Base-by-base conservation (phyloP, 2,329 filamentous ascomycete species). In the Monosporascus sp. region DNA sequence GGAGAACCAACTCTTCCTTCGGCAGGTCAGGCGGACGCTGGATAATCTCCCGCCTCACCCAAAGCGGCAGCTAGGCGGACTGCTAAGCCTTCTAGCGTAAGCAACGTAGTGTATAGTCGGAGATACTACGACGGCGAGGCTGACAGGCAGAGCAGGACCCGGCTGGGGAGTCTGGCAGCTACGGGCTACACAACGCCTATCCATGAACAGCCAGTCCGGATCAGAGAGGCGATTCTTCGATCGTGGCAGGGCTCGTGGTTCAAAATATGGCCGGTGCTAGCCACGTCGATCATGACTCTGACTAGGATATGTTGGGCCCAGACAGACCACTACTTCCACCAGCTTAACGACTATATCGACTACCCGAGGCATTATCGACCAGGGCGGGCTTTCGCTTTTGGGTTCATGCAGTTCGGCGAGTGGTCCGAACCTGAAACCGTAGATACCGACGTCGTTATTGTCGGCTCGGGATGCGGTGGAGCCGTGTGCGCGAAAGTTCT, bases 391-490 rank as follows among this genome's bases (percentile, higher is more conserved):
- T 82, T 79, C 55, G 72, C 80, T 37, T 89, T 81, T 64, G 67
- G 76, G 1, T 90, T 90, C 61, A 64, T 87, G 46, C 84, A 88
- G 63, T 75, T 87, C 59, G 69, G 66, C 2, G 67, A 65, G 6
- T 58, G 61, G n/a, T 59, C 64, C 5, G 57, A 76, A 5, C 75
- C 82, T 0, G 83, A 85, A 57, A 77, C 78, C 3, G 73, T 95
- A 40, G 83, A 91, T 51, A 87, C 88, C 0, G 93, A 97, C 68
- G 84, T 96, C 1, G 83, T 96, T 41, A 85, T 97, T 54, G 80
- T 97, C 20, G 92, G 92, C 2, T 94, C 89, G 38, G 92, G 92
- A 27, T 95, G 90, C 62, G 92, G 92, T 57, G 91, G 89, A 41
- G 90, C 80, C 9, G 91, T 96, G 0, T 83, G 81, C 37, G 91